Percentiles rank a stretch among this genome's conserved stretches.
These are phyloP conservation scores for Porodaedalea pini DNA, from an alignment of 1,284 basidiomycete genomes.

Conservation along the genomic window DNA sequence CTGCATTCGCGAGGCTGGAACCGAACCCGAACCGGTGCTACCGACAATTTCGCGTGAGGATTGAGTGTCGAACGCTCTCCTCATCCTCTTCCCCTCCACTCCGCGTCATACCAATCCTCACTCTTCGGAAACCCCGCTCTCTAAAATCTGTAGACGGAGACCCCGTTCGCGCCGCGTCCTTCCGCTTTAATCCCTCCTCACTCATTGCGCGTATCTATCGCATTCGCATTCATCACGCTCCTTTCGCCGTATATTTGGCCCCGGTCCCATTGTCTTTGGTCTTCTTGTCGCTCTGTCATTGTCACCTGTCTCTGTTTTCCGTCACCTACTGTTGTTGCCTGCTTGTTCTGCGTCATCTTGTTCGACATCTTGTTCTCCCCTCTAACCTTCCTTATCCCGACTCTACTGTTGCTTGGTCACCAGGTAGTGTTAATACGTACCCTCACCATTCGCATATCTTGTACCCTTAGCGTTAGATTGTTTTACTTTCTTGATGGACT, in stretches of 20 bases:
- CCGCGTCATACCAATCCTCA: neutral
- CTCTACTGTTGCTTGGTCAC: slow-evolving; percentile 4
- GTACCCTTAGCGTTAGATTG: neutral
- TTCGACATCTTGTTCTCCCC: neutral
- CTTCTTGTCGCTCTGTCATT: neutral
- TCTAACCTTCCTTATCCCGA: neutral
- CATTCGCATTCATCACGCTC: slow-evolving; percentile 7
- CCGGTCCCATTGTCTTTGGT: neutral
- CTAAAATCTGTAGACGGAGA: neutral
- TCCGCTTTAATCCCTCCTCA: neutral
- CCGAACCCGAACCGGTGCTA: slow-evolving; percentile 2
- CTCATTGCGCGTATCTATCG: slow-evolving; percentile 12
- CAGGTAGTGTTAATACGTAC: neutral
- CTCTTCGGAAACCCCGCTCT: neutral
- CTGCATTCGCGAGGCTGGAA: slow-evolving; percentile 4
- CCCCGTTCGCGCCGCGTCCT: slow-evolving; percentile 4
- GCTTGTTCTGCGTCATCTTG: neutral
- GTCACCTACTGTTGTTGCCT: too few relatives aligned
- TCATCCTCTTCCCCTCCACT: neutral
- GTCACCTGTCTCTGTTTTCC: neutral
- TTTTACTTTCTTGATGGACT: neutral
- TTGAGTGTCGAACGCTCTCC: neutral
- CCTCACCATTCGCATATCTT: neutral
- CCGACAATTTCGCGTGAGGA: neutral
- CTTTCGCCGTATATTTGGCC: neutral